Evolutionary conservation across 768 basidiomycete genomes (phyloP).

Genomic region (Tulasnella sp.): DNA sequence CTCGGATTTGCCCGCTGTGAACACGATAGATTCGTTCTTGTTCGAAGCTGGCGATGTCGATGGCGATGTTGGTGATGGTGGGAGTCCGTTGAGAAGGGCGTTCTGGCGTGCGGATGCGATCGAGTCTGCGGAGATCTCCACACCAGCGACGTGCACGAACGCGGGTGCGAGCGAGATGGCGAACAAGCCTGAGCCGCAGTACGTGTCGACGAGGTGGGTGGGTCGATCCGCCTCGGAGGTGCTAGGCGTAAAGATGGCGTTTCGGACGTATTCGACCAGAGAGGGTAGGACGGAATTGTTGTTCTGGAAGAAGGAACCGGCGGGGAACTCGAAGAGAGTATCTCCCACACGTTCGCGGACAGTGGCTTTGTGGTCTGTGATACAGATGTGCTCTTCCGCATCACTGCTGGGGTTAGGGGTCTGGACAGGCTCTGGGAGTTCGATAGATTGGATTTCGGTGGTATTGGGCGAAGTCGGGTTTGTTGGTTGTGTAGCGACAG

Average conservation of each 20-base stretch:
- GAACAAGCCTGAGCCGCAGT: slow-evolving; percentile 86
- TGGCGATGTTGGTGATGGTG: slow-evolving; percentile 24
- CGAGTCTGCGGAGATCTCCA: slow-evolving; percentile 69
- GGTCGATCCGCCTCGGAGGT: not conserved
- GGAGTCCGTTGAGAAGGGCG: slow-evolving; percentile 51
- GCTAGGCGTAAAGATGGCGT: slow-evolving; percentile 44
- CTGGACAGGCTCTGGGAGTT: slow-evolving; percentile 13
- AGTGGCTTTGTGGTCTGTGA: slow-evolving; percentile 69
- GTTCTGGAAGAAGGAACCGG: slow-evolving; percentile 95
- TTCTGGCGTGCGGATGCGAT: slow-evolving; percentile 61
- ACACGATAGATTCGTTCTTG: slow-evolving; percentile 41
- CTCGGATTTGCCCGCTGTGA: slow-evolving; percentile 74
- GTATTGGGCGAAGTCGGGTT: not conserved
- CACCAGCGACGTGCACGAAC: slow-evolving; percentile 73
- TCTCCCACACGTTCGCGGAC: slow-evolving; percentile 79
- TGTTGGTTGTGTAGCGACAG: not conserved
- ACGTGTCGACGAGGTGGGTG: slow-evolving; percentile 90
- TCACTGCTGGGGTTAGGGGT: slow-evolving; percentile 18
- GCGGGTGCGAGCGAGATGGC: slow-evolving; percentile 67
- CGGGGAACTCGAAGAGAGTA: slow-evolving; percentile 73
- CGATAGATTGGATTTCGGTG: not conserved
- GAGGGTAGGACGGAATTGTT: slow-evolving; percentile 87
- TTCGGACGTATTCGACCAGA: slow-evolving; percentile 71
- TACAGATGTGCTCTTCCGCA: slow-evolving; percentile 57
- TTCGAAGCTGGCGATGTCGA: not conserved